Evolutionary conservation across 495 filamentous ascomycete genomes (phyloP), one percentile per base, ranked within the genome.

Genomic region (Trichoderma asperelloides): DNA sequence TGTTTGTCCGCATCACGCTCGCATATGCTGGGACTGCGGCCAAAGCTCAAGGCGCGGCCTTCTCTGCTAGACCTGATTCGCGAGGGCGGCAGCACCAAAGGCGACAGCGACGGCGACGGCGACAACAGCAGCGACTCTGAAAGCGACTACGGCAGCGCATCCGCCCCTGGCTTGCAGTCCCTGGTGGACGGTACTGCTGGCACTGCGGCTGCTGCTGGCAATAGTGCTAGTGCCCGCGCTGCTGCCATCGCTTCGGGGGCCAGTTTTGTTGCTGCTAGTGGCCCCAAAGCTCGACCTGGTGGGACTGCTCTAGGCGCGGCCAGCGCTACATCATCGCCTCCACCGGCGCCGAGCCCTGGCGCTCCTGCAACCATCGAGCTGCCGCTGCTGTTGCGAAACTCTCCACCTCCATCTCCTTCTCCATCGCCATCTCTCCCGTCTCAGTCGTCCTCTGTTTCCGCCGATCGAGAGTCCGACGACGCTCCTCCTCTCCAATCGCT

Each of bases 31-130:
- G 28, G 63, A 57, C 43, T 67, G 70, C 80, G 80, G 64, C 88
- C 84, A 74, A 85, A 83, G 73, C 76, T 93, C 70, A 87, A 81
- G 83, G 79, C 84, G 76, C 88, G 88, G 73, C 86, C 87, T 65
- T 93, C 90, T 63, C 79, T 92, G 70, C 82, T 91, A 75, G 88
- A 91, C 65, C 80, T 93, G 70, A 82, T 93, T 71, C 79, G 80
- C 71, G 78, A 80, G 71, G 55, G 43, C 4, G 76, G 74, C 66
- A 73, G 74, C 68, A 63, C 13, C 41, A 66, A 64, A 64, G 63
- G 70, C 70, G 70, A 67, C 72, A 65, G 72, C 74, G 72, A 75
- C 71, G 68, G 76, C 77, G 73, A 71, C 62, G 64, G 64, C 62
- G 49, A 51, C 43, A 65, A 39, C 68, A 68, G 60, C 62, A 69